Evolutionary conservation across 192 early-diverging fungal species (phyloP), one percentile per base, ranked within the genome.

Genomic region (Phycomyces blakesleeanus): DNA sequence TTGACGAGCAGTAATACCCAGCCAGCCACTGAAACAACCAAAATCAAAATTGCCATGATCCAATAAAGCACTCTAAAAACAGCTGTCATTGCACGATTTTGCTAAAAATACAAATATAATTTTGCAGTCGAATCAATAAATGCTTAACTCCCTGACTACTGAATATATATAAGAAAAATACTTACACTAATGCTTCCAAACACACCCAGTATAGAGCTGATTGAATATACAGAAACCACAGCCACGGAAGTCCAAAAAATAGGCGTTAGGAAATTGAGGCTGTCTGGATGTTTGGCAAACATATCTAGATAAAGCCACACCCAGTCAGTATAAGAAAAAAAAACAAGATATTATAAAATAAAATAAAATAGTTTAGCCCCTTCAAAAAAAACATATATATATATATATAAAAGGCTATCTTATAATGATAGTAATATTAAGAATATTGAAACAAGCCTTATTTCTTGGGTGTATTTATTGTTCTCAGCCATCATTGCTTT

Each of bases 141-240:
- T 52, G 20, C 0, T 50, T 50, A 16, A 14, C 25, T 16, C 50
- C 61, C 21, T 34, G 26, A 63, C 22, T 22, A n/a, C 50, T 5
- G 21, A 40, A 55, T 37, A 12, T 26, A 22, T 11, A 44, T 47
- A n/a, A 54, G 21, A 57, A 57, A 57, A 57, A 10, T 5, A 61
- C 59, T 68, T 55, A 68, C 66, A 22, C 57, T 60, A 27, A 72
- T 66, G 39, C 52, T 57, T 24, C 70, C 70, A 59, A 72, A 8
- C 7, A 72, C 59, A 57, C 70, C 70, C 56, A 72, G 51, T 8
- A 72, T 18, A 14, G 70, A 61, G 41, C 59, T 61, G 15, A 66
- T 11, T 0, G 64, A 22, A 53, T 66, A 72, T 1, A 72, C 38
- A 15, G 62, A 24, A 29, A 29, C 38, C 16, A 72, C 42, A 57